Evolutionary conservation across 441 rosid genomes (phyloP).

Genomic region (Corymbia citriodora): DNA sequence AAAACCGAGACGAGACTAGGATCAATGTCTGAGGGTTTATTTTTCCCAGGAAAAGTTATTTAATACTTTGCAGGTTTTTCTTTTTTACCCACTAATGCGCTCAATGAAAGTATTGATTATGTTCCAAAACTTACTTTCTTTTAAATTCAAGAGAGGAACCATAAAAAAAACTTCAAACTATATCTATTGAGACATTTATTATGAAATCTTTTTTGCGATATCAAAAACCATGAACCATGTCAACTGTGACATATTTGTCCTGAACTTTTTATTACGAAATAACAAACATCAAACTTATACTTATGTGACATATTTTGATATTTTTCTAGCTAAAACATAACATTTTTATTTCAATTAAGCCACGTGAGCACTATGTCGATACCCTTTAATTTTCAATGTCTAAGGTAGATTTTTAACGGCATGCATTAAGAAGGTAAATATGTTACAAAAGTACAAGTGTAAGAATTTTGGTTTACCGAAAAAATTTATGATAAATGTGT

Average conservation of each 20-base stretch:
- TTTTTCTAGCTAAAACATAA: too few relatives aligned
- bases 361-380: accelerated
- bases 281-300: background rate
- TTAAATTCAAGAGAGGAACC: background rate
- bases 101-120: background rate
- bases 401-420: too few relatives aligned
- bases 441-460: background rate
- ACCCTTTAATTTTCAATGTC: too few relatives aligned
- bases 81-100: background rate
- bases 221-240: background rate
- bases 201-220: accelerated
- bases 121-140: background rate
- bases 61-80: background rate
- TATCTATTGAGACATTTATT: accelerated
- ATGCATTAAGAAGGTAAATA: background rate
- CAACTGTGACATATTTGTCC: background rate
- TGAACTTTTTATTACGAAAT: background rate
- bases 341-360: too few relatives aligned
- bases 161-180: accelerated
- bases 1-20: background rate
- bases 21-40: background rate
- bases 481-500: background rate
- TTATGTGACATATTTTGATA: background rate
- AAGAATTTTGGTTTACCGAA: accelerated
- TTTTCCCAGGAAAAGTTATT: background rate